Conservation (phyloP, 352 stramenopile genomes). For the Pythium plurisporium region DNA sequence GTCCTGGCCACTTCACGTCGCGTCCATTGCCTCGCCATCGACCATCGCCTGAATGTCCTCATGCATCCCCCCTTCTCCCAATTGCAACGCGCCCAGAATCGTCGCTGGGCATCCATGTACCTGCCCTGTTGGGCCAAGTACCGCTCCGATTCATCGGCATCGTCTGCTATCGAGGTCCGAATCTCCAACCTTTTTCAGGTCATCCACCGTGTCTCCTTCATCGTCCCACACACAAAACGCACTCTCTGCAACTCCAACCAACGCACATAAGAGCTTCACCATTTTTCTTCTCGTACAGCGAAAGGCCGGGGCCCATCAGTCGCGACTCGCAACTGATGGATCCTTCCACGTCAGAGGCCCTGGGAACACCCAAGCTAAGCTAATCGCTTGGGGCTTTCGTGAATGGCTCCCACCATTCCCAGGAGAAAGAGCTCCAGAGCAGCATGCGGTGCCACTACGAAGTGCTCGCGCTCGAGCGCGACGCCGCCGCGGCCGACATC, state of each 20-base stretch:
- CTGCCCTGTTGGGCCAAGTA: not conserved
- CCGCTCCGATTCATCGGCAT: not conserved
- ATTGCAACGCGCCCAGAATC: not conserved
- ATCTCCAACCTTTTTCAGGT: not conserved
- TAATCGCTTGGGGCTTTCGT: too few species aligned
- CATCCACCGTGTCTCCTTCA: not conserved
- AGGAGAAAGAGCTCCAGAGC: too few species aligned
- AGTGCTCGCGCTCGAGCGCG: conserved; percentile 61
- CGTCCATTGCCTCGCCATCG: not conserved
- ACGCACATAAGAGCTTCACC: not conserved
- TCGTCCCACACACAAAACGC: not conserved
- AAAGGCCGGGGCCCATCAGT: too few species aligned
- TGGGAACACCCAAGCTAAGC: too few species aligned
- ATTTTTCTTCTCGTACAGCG: too few species aligned
- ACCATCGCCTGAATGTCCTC: too few species aligned
- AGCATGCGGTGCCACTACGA: conserved; percentile 86
- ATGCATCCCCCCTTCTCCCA: too few species aligned
- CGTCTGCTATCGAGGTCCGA: too few species aligned
- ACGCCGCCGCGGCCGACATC: conserved; percentile 48
- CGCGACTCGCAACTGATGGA: too few species aligned
- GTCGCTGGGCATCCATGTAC: not conserved
- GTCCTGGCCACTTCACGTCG: too few species aligned
- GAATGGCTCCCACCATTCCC: conserved; percentile 16
- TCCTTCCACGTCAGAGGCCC: too few species aligned
- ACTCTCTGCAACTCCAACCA: not conserved